Evolutionary conservation across 768 basidiomycete genomes (phyloP).

Genomic region (Astraeus odoratus): DNA sequence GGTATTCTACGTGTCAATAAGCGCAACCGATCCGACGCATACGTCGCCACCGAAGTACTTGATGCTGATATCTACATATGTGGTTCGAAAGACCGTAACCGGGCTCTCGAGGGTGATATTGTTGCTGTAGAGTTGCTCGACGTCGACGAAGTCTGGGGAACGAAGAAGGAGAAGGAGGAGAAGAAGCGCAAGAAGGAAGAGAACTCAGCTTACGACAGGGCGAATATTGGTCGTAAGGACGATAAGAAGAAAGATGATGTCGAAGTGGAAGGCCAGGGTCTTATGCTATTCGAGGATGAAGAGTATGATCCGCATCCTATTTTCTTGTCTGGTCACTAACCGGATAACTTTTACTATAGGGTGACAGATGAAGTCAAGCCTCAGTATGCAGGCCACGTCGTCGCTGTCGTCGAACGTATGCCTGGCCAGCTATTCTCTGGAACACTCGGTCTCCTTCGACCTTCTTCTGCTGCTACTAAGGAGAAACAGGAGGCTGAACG

Average conservation of each 20-base stretch:
- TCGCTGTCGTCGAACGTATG: slow-evolving; percentile 99
- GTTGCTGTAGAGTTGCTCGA: slow-evolving; percentile 97
- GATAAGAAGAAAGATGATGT: slow-evolving; percentile 99
- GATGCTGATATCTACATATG: slow-evolving; percentile 99
- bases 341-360: slow-evolving; percentile 35
- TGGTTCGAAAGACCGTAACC: slow-evolving; percentile 97
- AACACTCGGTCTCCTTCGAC: slow-evolving; percentile 88
- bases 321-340: not conserved
- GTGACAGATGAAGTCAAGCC: slow-evolving; percentile 98
- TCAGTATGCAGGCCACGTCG: slow-evolving; percentile 97
- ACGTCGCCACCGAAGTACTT: slow-evolving; percentile 95
- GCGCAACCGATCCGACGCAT: slow-evolving; percentile 96
- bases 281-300: slow-evolving; percentile 96
- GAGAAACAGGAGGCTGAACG: slow-evolving; percentile 99
- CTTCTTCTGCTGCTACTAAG: slow-evolving; percentile 95
- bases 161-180: slow-evolving; percentile 99
- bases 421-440: slow-evolving; percentile 98
- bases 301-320: slow-evolving; percentile 46
- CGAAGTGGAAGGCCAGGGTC: slow-evolving; percentile 96
- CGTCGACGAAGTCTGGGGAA: slow-evolving; percentile 96
- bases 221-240: slow-evolving; percentile 71
- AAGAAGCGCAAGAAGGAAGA: slow-evolving; percentile 99
- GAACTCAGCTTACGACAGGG: slow-evolving; percentile 90
- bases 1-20: slow-evolving; percentile 97
- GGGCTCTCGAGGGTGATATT: slow-evolving; percentile 96